Conservation (phyloP, 371 early-diverging fungal species). For the Mortierella sp. region DNA sequence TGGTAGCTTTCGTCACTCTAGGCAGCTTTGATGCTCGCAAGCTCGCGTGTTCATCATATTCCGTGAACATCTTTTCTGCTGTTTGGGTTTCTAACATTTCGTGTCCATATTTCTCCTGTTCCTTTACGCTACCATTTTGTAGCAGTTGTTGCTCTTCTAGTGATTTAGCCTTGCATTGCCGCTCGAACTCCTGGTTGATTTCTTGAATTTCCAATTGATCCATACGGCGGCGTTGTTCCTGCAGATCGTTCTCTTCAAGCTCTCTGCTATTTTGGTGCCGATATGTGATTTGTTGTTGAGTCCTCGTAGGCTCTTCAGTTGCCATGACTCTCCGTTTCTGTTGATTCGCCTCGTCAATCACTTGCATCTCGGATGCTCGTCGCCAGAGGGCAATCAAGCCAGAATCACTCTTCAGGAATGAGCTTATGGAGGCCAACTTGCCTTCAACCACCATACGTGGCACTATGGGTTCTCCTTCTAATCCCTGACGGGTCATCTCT, state of each 20-base stretch:
- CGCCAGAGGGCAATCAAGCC: slow-evolving; percentile 54
- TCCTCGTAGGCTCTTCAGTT: slow-evolving; percentile 7
- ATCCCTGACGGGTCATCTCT: not conserved
- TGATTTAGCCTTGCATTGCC: slow-evolving; percentile 39
- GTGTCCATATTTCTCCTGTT: not conserved
- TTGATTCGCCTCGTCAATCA: slow-evolving; percentile 48
- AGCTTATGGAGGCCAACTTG: slow-evolving; percentile 52
- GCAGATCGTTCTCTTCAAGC: slow-evolving; percentile 15
- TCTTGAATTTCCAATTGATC: slow-evolving; percentile 48
- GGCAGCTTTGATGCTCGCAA: slow-evolving; percentile 28
- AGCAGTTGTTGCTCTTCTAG: slow-evolving; percentile 20
- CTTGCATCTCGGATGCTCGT: slow-evolving; percentile 55
- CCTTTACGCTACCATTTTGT: not conserved
- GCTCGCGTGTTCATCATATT: slow-evolving; percentile 11
- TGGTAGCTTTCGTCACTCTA: not conserved
- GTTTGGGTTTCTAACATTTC: not conserved
- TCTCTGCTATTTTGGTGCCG: slow-evolving; percentile 4
- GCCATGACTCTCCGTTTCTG: slow-evolving; percentile 22
- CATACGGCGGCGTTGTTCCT: slow-evolving; percentile 36
- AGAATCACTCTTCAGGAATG: slow-evolving; percentile 55
- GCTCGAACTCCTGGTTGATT: slow-evolving; percentile 51
- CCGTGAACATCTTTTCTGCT: slow-evolving; percentile 27
- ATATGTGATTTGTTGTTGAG: not conserved
- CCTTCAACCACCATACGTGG: slow-evolving; percentile 48
- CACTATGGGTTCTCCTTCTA: slow-evolving; percentile 7